Evolutionary conservation across 1,139 yeast genomes (phyloP).

Genomic region (Yamadazyma trypodendri): DNA sequence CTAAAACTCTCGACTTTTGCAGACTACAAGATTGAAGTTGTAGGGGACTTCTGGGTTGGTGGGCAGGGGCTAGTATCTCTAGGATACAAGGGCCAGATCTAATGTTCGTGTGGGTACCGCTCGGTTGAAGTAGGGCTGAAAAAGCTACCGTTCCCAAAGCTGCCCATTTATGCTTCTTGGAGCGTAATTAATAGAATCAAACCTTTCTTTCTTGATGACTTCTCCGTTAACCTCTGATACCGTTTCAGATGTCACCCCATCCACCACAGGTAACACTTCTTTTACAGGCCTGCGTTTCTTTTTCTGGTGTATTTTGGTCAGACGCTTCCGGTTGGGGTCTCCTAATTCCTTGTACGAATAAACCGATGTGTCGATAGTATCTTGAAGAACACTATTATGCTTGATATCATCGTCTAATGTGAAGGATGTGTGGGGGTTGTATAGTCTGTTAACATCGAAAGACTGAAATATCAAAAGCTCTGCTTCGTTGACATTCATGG

Average conservation of each 20-base stretch:
- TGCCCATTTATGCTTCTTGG: conserved; percentile 55
- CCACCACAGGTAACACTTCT: conserved; percentile 4
- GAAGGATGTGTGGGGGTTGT: conserved; percentile 31
- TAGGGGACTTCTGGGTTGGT: too few species aligned
- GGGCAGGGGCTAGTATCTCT: too few species aligned
- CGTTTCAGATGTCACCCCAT: conserved; percentile 19
- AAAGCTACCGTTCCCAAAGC: conserved; percentile 44
- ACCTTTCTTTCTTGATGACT: conserved; percentile 38
- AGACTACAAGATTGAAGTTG: too few species aligned
- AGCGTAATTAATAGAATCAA: conserved; percentile 49
- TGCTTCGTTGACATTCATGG: conserved; percentile 53
- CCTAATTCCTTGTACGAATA: conserved; percentile 23
- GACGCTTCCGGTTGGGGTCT: conserved; percentile 1
- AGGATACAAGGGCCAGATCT: too few species aligned
- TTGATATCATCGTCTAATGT: conserved; percentile 22
- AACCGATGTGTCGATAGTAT: conserved; percentile 37
- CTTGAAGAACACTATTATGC: conserved; percentile 31
- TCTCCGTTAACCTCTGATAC: conserved; percentile 22
- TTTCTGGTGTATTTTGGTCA: conserved; percentile 1
- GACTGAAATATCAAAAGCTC: conserved; percentile 43
- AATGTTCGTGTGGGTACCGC: too few species aligned
- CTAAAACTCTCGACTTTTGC: too few species aligned
- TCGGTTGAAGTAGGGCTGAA: too few species aligned
- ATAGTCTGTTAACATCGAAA: conserved; percentile 33
- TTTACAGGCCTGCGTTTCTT: neutral